These are phyloP conservation scores for Lepidium aucheri DNA, from an alignment of 345 rosid species.

Conservation along the genomic window DNA sequence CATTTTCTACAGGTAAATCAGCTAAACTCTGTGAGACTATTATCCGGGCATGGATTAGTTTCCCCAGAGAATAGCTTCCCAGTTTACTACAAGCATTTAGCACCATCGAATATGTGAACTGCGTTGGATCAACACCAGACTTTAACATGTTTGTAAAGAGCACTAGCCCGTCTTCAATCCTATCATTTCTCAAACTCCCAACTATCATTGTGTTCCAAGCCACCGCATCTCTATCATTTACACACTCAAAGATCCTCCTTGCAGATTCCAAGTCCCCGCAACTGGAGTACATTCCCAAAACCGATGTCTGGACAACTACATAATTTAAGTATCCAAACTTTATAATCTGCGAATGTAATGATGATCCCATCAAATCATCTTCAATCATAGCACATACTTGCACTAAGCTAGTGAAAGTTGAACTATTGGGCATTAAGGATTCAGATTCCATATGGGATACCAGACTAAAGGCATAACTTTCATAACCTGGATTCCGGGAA, in stretches of 20 bases:
- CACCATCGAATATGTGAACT: constrained; percentile 62
- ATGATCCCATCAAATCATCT: constrained; percentile 42
- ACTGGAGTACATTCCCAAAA: constrained; percentile 64
- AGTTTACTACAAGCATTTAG: constrained; percentile 58
- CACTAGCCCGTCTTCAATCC: constrained; percentile 35
- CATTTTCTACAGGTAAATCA: constrained; percentile 66
- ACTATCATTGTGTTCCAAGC: constrained; percentile 72
- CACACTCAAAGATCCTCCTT: constrained; percentile 33
- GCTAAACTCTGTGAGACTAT: constrained; percentile 38
- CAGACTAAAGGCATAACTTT: constrained; percentile 28
- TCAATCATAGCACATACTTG: constrained; percentile 48
- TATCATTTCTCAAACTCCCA: constrained; percentile 61
- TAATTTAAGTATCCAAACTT: constrained; percentile 42
- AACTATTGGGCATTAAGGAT: constrained; percentile 48
- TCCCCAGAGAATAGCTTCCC: constrained; percentile 39
- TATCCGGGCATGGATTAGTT: constrained; percentile 45
- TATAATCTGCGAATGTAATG: constrained; percentile 43
- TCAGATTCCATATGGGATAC: constrained; percentile 34
- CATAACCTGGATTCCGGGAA: constrained; percentile 37
- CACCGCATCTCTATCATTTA: constrained; percentile 49
- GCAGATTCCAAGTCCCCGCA: constrained; percentile 65
- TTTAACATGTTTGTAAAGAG: constrained; percentile 45
- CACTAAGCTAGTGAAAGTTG: constrained; percentile 62
- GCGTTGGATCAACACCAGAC: constrained; percentile 46
- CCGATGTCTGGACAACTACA: constrained; percentile 59